phyloP scores from a whole-genome alignment of 2,329 filamentous ascomycete genomes.

The Aspergillaceae sp. region DNA sequence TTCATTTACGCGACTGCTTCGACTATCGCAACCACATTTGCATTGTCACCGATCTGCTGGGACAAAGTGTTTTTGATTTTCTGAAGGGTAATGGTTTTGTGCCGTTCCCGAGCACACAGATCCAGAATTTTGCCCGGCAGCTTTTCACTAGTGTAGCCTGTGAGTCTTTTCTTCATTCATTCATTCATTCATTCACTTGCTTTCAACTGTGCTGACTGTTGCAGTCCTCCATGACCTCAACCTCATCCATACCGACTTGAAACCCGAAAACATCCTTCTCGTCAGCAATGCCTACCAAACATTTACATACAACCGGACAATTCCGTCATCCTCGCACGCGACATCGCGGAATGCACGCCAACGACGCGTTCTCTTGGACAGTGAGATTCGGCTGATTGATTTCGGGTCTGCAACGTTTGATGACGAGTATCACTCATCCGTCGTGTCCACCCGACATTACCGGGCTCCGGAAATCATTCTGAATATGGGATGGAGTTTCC shows the following conservation, averaged over 20 bases:
- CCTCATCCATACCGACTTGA: conserved; percentile 80
- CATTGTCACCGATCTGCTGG: conserved; percentile 67
- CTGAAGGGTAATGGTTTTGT: conserved; percentile 92
- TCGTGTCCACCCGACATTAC: conserved; percentile 59
- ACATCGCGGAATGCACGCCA: conserved; percentile 51
- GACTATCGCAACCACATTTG: conserved; percentile 97
- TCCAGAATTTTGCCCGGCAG: conserved; percentile 92
- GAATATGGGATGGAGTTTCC: conserved; percentile 59
- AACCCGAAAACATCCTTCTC: conserved; percentile 60
- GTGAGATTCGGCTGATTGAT: conserved; percentile 59
- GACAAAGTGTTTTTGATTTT: conserved; percentile 97
- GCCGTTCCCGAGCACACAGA: conserved; percentile 96
- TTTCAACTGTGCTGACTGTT: too few species aligned
- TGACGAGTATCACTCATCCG: conserved; percentile 60
- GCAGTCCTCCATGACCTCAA: conserved; percentile 91
- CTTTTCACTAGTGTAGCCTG: conserved; percentile 97
- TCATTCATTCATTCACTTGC: neutral
- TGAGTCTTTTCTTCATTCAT: conserved; percentile 56
- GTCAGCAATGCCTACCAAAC: conserved; percentile 58
- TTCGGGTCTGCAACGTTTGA: conserved; percentile 61
- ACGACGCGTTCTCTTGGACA: conserved; percentile 54
- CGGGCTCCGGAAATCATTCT: conserved; percentile 60
- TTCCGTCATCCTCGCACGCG: conserved; percentile 55
- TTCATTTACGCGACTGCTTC: conserved; percentile 92
- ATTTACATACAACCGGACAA: conserved; percentile 60